Percentiles rank a stretch among this genome's conserved stretches.
phyloP scores from a whole-genome alignment of 1,284 basidiomycete genomes.

The Hypsizygus ulmarius region DNA sequence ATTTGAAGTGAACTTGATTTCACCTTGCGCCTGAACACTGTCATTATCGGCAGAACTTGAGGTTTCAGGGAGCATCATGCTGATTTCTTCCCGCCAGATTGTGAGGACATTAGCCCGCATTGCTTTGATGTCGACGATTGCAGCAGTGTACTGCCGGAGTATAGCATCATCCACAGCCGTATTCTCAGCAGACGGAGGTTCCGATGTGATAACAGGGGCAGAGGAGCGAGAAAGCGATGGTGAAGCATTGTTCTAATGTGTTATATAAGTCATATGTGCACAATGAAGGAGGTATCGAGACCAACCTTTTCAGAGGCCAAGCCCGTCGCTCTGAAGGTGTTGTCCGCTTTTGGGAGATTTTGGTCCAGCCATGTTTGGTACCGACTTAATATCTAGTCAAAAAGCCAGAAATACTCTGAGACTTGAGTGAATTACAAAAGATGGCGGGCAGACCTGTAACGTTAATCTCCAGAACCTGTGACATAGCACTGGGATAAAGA shows the following conservation, averaged over 20 bases:
- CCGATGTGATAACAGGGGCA: constrained; percentile 49
- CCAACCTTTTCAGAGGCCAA: constrained; percentile 25
- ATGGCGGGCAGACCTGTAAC: constrained; percentile 61
- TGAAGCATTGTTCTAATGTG: constrained; percentile 17
- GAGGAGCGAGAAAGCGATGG: constrained; percentile 41
- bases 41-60: constrained; percentile 32
- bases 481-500: constrained; percentile 79
- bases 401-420: constrained; percentile 10
- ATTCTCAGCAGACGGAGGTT: constrained; percentile 51
- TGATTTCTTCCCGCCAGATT: constrained; percentile 69
- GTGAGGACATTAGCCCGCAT: constrained; percentile 49
- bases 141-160: constrained; percentile 59
- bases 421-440: constrained; percentile 1
- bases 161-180: constrained; percentile 57
- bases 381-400: constrained; percentile 66
- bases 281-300: constrained; percentile 1
- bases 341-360: constrained; percentile 25
- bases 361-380: constrained; percentile 74
- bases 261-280: not conserved
- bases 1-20: not conserved
- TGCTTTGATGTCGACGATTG: constrained; percentile 62
- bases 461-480: constrained; percentile 87
- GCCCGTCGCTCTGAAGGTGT: constrained; percentile 11
- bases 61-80: constrained; percentile 51
- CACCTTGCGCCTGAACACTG: constrained; percentile 52